These are phyloP conservation scores for Ophiostoma ips DNA, from an alignment of 2,329 filamentous ascomycete species.

Conservation along the genomic window DNA sequence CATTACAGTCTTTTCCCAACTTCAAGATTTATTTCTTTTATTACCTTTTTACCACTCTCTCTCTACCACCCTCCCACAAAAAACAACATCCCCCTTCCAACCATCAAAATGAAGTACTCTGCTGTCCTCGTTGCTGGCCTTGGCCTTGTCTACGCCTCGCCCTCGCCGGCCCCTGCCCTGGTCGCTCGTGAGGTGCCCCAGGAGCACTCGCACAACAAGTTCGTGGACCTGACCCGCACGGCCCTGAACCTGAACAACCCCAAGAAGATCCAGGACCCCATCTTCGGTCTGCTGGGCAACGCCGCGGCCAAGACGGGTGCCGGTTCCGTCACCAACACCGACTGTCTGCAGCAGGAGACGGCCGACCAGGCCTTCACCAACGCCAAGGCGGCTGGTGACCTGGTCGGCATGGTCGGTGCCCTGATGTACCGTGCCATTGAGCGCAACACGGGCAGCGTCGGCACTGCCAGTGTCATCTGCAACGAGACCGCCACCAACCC, in stretches of 20 bases:
- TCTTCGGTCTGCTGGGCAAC: conserved; percentile 37
- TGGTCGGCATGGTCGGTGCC: conserved; percentile 37
- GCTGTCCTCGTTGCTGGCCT: conserved; percentile 6
- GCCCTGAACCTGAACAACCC: conserved; percentile 33
- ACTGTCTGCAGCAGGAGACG: conserved; percentile 44
- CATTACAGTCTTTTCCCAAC: not conserved
- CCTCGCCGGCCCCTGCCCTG: conserved; percentile 1
- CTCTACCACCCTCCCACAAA: not conserved
- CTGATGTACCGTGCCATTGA: conserved; percentile 41
- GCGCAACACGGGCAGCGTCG: conserved; percentile 46
- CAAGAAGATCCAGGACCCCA: conserved; percentile 29
- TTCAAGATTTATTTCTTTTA: not conserved
- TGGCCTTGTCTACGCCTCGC: conserved; percentile 11
- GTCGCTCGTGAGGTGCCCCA: conserved; percentile 34
- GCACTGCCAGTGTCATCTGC: conserved; percentile 43
- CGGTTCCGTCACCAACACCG: conserved; percentile 26
- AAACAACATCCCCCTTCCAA: not conserved
- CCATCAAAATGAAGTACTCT: conserved; percentile 13
- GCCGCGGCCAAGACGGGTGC: conserved; percentile 22
- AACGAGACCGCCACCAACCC: conserved; percentile 42
- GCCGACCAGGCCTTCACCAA: conserved; percentile 50
- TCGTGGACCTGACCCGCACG: conserved; percentile 25
- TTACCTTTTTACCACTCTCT: not conserved
- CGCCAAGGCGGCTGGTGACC: conserved; percentile 39
- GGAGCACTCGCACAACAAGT: conserved; percentile 35